Base-by-base conservation (phyloP, 2,329 filamentous ascomycete genomes). In the Chrysosporium queenslandicum region DNA sequence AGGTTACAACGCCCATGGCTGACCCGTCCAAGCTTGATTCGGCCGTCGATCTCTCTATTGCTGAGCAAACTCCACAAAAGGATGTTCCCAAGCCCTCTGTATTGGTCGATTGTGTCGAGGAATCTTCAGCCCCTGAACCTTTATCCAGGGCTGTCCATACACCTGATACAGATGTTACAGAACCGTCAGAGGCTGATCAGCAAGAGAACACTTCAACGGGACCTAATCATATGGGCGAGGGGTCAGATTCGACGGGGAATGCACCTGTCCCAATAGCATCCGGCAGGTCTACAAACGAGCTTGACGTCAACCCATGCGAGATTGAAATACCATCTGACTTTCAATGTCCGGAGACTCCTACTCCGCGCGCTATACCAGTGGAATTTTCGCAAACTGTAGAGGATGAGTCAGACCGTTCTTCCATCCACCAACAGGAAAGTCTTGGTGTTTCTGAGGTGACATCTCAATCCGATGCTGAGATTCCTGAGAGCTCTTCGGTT, bases 21-120 rank as follows among this genome's bases (percentile, higher is more conserved):
- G 48, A 54, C 9, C 42, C 41, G n/a, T 47, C 53, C 27, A 53
- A 53, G 50, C 46, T 45, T 6, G 53, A 56, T 23, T 58, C 56
- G 2, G 53, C 53, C 7, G 56, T 58, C 5, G 50, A 52, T 34
- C 50, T 52, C n/a, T 46, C 50, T 34, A 34, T 47, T 20, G 25
- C 23, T 3, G 50, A 52, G 11, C 30, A 37, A 20, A 14, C 12
- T 14, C 16, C 49, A 25, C 23, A 49, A 29, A 25, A 39, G 12
- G 41, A 32, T 23, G 23, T 30, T 12, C 32, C 41, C 23, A 14
- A 16, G 16, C 21, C 42, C 3, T 16, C 32, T 23, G n/a, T 41
- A 16, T 9, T 41, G 21, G 20, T 30, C 6, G 41, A 52, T 46
- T 20, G 23, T 21, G 11, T 6, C 11, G 30, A 52, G 20, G 41